Conservation (phyloP, 2,329 filamentous ascomycete genomes). For the Botryotinia globosa region DNA sequence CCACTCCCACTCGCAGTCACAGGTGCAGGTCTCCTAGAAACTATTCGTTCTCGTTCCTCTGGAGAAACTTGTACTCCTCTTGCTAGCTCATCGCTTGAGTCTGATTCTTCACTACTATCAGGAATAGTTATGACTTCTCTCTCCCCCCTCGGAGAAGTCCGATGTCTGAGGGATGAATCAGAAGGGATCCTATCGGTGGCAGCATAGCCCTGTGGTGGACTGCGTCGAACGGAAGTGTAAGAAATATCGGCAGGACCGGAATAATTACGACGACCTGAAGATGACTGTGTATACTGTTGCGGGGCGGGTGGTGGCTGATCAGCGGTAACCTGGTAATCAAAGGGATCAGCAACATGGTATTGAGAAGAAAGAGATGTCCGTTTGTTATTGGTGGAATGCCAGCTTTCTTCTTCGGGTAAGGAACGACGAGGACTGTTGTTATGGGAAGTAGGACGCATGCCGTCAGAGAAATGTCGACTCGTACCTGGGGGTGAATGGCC, state of each 20-base stretch:
- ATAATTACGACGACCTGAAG: conserved; percentile 35
- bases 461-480: conserved; percentile 35
- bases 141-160: conserved; percentile 25
- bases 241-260: conserved; percentile 39
- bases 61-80: conserved; percentile 35
- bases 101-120: conserved; percentile 24
- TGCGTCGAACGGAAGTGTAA: conserved; percentile 36
- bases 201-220: conserved; percentile 28
- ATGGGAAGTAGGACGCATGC: conserved; percentile 40
- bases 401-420: conserved; percentile 49
- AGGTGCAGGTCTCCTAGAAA: conserved; percentile 26
- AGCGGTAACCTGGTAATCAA: conserved; percentile 41
- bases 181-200: conserved; percentile 27
- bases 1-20: conserved; percentile 23
- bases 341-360: conserved; percentile 37
- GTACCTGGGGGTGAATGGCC: conserved; percentile 29
- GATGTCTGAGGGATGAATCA: conserved; percentile 28
- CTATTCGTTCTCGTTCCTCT: conserved; percentile 27
- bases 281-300: conserved; percentile 38
- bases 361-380: conserved; percentile 36
- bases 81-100: conserved; percentile 34
- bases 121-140: conserved; percentile 24
- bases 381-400: conserved; percentile 42
- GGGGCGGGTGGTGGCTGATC: conserved; percentile 33
- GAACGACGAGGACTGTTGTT: conserved; percentile 38